Conservation (phyloP, 2,329 filamentous ascomycete genomes). For the Pseudogymnoascus sp. region DNA sequence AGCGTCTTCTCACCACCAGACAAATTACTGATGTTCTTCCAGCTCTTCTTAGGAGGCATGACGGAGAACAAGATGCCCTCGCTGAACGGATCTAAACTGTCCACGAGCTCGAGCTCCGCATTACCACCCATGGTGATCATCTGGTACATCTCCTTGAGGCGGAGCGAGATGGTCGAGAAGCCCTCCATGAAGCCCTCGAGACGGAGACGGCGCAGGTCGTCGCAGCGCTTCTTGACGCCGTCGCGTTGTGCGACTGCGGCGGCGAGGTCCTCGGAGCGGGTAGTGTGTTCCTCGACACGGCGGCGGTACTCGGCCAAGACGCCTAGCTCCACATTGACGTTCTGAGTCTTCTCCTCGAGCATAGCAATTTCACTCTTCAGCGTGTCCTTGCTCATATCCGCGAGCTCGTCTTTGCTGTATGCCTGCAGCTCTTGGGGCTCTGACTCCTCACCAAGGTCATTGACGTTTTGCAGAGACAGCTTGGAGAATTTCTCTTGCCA, state of each 20-base stretch:
- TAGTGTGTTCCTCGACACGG: conserved; percentile 72
- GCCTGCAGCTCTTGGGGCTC: conserved; percentile 57
- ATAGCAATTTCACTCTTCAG: conserved; percentile 58
- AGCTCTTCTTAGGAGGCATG: conserved; percentile 99
- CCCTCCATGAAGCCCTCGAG: conserved; percentile 98
- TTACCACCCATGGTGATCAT: conserved; percentile 99
- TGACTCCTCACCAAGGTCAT: conserved; percentile 54
- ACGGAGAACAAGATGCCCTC: conserved; percentile 96
- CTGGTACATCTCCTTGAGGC: conserved; percentile 99
- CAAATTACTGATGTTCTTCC: conserved; percentile 98
- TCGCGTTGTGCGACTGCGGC: conserved; percentile 72
- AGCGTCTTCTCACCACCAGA: conserved; percentile 97
- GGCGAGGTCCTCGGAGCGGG: conserved; percentile 75
- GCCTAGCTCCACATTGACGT: conserved; percentile 76
- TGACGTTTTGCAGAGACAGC: conserved; percentile 72
- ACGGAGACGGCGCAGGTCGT: conserved; percentile 81
- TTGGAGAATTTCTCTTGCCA: conserved; percentile 89
- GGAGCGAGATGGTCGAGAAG: conserved; percentile 85
- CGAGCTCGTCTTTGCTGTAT: conserved; percentile 65
- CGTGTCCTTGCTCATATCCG: conserved; percentile 56
- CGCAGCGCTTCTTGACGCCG: conserved; percentile 80
- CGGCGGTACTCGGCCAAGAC: conserved; percentile 86
- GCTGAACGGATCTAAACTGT: conserved; percentile 90
- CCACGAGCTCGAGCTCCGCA: conserved; percentile 92
- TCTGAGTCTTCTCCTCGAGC: conserved; percentile 70